These are phyloP conservation scores for Coemansia sp. DNA, from an alignment of 192 early-diverging fungal species.

Conservation along the genomic window DNA sequence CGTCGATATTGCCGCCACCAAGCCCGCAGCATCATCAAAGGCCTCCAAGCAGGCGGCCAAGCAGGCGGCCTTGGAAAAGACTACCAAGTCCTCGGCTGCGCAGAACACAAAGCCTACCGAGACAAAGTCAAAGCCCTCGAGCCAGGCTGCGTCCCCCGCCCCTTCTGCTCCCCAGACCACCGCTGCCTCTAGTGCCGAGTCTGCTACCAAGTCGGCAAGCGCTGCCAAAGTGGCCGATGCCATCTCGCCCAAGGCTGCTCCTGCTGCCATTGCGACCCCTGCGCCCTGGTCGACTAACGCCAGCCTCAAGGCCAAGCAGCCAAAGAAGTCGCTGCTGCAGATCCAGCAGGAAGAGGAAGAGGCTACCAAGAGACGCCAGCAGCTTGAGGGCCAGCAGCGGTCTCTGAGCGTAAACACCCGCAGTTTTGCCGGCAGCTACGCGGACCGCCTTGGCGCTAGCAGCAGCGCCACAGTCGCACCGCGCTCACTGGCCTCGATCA, in stretches of 20 bases:
- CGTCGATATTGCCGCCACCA: conserved; percentile 1
- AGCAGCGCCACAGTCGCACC: conserved; percentile 4
- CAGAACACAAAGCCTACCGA: neutral
- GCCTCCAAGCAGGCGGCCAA: neutral
- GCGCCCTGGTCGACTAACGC: conserved; percentile 39
- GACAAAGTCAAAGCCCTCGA: neutral
- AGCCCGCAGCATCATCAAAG: neutral
- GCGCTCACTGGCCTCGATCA: conserved; percentile 39
- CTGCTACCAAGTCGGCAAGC: neutral
- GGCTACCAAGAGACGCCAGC: conserved; percentile 24
- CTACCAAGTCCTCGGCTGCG: neutral
- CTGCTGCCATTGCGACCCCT: conserved; percentile 5
- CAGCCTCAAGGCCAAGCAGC: conserved; percentile 19
- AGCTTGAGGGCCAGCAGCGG: conserved; percentile 21
- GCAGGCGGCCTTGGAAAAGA: neutral
- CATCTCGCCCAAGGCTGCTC: neutral
- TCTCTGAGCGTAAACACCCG: neutral
- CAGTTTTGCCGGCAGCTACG: conserved; percentile 33
- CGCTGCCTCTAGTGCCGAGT: neutral
- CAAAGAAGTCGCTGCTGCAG: conserved; percentile 48
- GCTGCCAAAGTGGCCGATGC: neutral
- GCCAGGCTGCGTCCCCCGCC: neutral
- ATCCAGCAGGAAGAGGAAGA: conserved; percentile 52
- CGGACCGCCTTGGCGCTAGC: conserved; percentile 21
- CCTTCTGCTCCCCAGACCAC: neutral